Conservation (phyloP, 306 rosid species). For the Citrullus amarus region DNA sequence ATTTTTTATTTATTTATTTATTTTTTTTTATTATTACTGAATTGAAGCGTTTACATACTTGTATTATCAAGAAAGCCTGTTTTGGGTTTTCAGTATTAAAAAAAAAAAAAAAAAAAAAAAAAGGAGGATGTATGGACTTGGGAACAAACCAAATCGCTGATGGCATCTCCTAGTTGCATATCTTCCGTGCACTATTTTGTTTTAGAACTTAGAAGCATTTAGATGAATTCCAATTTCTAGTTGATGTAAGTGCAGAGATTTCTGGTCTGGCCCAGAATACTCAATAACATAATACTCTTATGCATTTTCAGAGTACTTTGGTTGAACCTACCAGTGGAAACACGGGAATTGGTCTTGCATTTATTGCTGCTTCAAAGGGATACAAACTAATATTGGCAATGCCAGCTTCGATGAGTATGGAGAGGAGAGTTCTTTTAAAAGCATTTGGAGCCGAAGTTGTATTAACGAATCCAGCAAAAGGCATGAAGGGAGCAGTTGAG, state of each 20-base stretch:
- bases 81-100: too few species aligned
- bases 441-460: conserved; percentile 98
- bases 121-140: neutral
- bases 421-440: conserved; percentile 88
- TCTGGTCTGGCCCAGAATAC: neutral
- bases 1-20: neutral
- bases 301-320: conserved; percentile 55
- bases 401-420: conserved; percentile 99
- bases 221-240: neutral
- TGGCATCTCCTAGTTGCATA: neutral
- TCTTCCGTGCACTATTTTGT: neutral
- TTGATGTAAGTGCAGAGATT: neutral
- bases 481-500: conserved; percentile 98
- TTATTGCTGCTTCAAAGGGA: conserved; percentile 94
- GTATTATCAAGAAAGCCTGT: neutral
- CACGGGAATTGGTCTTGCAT: conserved; percentile 98
- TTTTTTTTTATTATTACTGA: neutral
- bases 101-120: too few species aligned
- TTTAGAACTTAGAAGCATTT: neutral
- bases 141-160: neutral
- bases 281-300: conserved; percentile 9
- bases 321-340: conserved; percentile 99
- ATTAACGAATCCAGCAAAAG: conserved; percentile 78
- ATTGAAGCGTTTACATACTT: neutral
- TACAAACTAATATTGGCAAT: conserved; percentile 86